phyloP scores from a whole-genome alignment of 1,139 yeast genomes.

The Protomyces macrosporus region DNA sequence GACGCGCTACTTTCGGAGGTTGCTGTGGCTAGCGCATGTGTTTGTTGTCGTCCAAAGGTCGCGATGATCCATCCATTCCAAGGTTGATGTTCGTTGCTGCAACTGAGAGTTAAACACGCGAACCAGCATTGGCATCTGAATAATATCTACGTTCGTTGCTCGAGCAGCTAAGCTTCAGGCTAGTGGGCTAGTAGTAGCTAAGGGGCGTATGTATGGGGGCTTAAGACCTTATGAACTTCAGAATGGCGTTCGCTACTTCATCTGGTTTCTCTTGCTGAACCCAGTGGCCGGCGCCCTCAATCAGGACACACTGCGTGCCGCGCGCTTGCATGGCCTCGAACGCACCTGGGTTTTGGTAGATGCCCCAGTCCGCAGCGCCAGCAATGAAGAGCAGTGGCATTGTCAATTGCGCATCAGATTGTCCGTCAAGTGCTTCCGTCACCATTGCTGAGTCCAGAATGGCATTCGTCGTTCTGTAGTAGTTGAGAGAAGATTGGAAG shows the following conservation, averaged over 20 bases:
- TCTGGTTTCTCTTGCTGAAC: constrained; percentile 21
- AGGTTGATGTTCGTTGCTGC: too few species aligned
- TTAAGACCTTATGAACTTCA: not conserved
- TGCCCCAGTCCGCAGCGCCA: constrained; percentile 19
- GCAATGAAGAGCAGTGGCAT: constrained; percentile 21
- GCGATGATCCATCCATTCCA: too few species aligned
- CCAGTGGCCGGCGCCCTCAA: constrained; percentile 21
- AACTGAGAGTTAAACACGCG: too few species aligned
- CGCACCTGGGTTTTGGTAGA: constrained; percentile 16
- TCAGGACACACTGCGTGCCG: not conserved
- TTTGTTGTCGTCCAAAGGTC: too few species aligned
- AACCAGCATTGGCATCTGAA: too few species aligned
- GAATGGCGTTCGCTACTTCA: constrained; percentile 2
- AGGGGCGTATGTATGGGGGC: too few species aligned
- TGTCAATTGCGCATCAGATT: not conserved
- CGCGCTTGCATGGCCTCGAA: constrained; percentile 7
- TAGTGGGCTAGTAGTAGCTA: too few species aligned
- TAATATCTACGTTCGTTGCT: too few species aligned
- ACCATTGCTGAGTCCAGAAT: not conserved
- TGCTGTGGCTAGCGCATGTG: too few species aligned
- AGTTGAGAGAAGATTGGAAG: constrained; percentile 14
- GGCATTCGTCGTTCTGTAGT: constrained; percentile 3
- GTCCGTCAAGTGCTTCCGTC: not conserved
- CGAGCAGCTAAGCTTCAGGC: too few species aligned
- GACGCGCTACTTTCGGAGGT: too few species aligned